phyloP scores from a whole-genome alignment of 495 filamentous ascomycete genomes.

The Trichocladium uniseriatum region DNA sequence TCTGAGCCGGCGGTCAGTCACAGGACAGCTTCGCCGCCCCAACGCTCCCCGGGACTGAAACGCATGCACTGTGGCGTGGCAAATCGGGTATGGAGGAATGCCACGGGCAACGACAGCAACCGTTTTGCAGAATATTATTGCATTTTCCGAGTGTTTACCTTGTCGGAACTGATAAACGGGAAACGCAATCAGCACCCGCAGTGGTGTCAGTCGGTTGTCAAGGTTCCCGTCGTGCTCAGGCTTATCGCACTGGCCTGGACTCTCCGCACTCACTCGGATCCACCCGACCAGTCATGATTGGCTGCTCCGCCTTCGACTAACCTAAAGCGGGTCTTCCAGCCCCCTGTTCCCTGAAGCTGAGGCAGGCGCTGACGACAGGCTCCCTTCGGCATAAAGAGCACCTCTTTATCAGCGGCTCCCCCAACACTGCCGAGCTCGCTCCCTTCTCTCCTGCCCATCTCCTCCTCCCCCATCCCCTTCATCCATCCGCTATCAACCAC shows the following conservation, averaged over 20 bases:
- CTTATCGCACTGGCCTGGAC: conserved; percentile 18
- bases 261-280: conserved; percentile 19
- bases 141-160: no score
- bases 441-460: conserved; percentile 21
- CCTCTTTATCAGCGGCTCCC: conserved; percentile 27
- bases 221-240: not conserved
- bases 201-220: not conserved
- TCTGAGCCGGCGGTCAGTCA: conserved; percentile 1
- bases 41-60: not conserved
- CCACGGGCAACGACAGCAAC: not conserved
- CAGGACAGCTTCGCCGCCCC: conserved; percentile 3
- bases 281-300: conserved; percentile 14
- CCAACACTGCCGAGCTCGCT: conserved; percentile 23
- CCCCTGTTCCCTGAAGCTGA: conserved; percentile 21
- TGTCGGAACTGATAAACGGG: no score
- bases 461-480: conserved; percentile 34
- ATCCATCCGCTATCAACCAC: conserved; percentile 25
- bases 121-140: not conserved
- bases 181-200: not conserved
- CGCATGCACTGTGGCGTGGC: not conserved
- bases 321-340: conserved; percentile 11
- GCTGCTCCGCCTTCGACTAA: conserved; percentile 21
- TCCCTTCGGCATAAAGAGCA: no score
- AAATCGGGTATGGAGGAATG: not conserved
- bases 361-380: conserved; percentile 20